Evolutionary conservation across 2,329 filamentous ascomycete species (phyloP), one percentile per base, ranked within the genome.

Genomic region (Diaporthe ilicicola): DNA sequence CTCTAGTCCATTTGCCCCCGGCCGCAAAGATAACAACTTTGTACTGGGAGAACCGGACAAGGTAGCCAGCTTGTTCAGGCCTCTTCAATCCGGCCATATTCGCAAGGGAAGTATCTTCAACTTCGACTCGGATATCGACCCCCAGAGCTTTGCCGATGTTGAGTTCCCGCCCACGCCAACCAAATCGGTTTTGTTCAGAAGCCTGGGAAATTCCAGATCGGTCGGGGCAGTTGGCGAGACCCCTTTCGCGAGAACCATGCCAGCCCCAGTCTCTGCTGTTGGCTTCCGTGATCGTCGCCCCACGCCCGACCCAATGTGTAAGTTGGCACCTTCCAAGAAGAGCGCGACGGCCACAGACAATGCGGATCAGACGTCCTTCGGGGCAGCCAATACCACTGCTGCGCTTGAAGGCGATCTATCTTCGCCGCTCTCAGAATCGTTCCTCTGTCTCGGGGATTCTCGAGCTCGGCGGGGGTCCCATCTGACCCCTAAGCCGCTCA

Each of bases 121-220:
- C 78, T 84, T 95, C 54, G 93, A 97, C 76, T 92, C 91, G 27
- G 94, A 97, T 62, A 83, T 61, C 84, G 92, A 76, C 70, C 74
- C 73, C 44, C 76, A 76, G 32, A 76, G 75, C 22, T 70, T 74
- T 5, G 67, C 82, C 22, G 93, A 95, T 70, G 86, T 83, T 48
- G 94, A 97, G 62, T 85, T 95, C 70, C 95, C 95, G n/a, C 95
- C 95, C 1, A 99, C 96, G 1, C 96, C 96, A 0, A 98, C 96
- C 0, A 98, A 97, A 90, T 74, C 83, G 78, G 71, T 82, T 82
- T 69, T 83, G 80, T 50, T 83, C 81, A 76, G 87, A 72, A 79
- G 76, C 19, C 70, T 78, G 46, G 75, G 76, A 2, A 75, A 75
- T 27, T 73, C 72, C 48, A 53, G 65, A 48, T 62, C 71, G 10